Conservation (phyloP, 495 filamentous ascomycete genomes). For the Beverwykella pulmonaria region DNA sequence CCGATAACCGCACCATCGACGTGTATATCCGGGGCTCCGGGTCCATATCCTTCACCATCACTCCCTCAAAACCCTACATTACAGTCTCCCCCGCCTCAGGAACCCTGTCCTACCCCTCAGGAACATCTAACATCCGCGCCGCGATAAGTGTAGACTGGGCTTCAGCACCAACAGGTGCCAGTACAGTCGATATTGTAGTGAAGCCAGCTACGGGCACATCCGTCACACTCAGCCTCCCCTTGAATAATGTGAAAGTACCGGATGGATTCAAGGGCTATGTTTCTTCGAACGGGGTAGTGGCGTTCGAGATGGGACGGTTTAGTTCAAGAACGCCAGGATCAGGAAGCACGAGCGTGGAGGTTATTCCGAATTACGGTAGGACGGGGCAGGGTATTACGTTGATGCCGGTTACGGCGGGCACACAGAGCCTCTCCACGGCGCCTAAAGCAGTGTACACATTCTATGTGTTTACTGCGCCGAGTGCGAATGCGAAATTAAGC, state of each 20-base stretch:
- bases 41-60: constrained; percentile 27
- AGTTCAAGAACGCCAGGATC: constrained; percentile 12
- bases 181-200: constrained; percentile 19
- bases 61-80: constrained; percentile 15
- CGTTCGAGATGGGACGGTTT: constrained; percentile 24
- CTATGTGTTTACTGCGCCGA: constrained; percentile 11
- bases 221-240: constrained; percentile 16
- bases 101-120: constrained; percentile 27
- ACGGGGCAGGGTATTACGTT: constrained; percentile 29
- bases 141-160: constrained; percentile 26
- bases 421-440: constrained; percentile 13
- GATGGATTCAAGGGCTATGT: constrained; percentile 25
- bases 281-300: constrained; percentile 32
- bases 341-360: background rate
- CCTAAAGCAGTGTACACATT: constrained; percentile 26
- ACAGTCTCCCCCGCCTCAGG: constrained; percentile 14
- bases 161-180: constrained; percentile 21
- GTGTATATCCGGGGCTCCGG: constrained; percentile 29
- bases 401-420: constrained; percentile 9
- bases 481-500: constrained; percentile 15
- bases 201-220: constrained; percentile 24
- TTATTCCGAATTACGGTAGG: constrained; percentile 34
- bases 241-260: constrained; percentile 24
- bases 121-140: constrained; percentile 23
- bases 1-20: constrained; percentile 36